These are phyloP conservation scores for Cicer cuneatum DNA, from an alignment of 306 rosid genomes.

Conservation along the genomic window DNA sequence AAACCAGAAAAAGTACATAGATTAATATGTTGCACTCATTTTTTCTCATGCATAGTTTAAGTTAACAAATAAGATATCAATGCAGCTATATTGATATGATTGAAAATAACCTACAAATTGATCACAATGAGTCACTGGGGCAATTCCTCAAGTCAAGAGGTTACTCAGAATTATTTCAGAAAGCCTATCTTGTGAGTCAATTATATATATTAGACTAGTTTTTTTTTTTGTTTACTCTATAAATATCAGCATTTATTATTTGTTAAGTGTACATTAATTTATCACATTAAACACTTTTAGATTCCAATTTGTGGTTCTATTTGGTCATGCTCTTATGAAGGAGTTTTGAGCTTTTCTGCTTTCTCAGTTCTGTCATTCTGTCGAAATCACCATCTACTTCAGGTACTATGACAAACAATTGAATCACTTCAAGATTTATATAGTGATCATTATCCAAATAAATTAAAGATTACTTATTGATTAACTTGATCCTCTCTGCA, in stretches of 20 bases:
- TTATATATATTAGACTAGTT: background rate
- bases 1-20: background rate
- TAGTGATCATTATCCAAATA: constrained; percentile 1
- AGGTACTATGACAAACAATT: constrained; percentile 54
- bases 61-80: background rate
- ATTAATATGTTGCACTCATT: constrained; percentile 1
- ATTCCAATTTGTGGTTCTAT: constrained; percentile 88
- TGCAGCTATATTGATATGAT: constrained; percentile 76
- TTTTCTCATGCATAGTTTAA: constrained; percentile 11
- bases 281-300: constrained; percentile 44
- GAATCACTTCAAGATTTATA: background rate
- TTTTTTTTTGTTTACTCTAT: background rate
- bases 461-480: constrained; percentile 2
- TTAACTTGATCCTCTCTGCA: constrained; percentile 45
- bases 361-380: constrained; percentile 82
- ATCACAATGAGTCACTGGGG: constrained; percentile 75
- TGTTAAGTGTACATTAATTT: constrained; percentile 5
- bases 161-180: constrained; percentile 80
- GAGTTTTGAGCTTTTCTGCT: constrained; percentile 85
- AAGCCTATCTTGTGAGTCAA: constrained; percentile 79
- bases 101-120: constrained; percentile 75
- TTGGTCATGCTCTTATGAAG: constrained; percentile 85
- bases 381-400: constrained; percentile 85
- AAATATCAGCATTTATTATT: background rate
- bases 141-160: constrained; percentile 70